Evolutionary conservation across 1,284 basidiomycete genomes (phyloP).

Genomic region (Tilletia caries): DNA sequence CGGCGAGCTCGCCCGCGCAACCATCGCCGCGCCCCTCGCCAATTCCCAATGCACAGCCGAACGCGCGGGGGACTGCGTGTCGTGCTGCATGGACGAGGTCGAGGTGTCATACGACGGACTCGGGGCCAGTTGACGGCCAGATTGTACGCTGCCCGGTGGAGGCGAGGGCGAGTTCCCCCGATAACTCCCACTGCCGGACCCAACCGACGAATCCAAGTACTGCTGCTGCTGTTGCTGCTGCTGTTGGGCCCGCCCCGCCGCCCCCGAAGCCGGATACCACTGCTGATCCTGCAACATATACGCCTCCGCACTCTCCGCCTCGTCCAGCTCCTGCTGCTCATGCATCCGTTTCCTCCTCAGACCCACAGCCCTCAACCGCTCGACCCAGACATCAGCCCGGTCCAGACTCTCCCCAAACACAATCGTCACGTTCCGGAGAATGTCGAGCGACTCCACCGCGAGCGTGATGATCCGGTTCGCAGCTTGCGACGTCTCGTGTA

Average conservation of each 20-base stretch:
- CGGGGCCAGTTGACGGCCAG: conserved; percentile 16
- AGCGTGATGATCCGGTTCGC: conserved; percentile 77
- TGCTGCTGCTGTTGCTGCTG: background rate
- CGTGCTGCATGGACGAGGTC: background rate
- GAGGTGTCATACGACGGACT: conserved; percentile 11
- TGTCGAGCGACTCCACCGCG: conserved; percentile 84
- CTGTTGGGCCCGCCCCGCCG: background rate
- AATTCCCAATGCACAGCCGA: conserved; percentile 16
- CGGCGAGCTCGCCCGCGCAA: conserved; percentile 15
- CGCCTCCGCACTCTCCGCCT: conserved; percentile 21
- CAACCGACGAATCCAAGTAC: conserved; percentile 30
- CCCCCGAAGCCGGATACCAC: background rate
- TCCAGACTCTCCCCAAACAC: conserved; percentile 84
- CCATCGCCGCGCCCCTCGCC: conserved; percentile 12
- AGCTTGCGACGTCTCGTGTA: conserved; percentile 57
- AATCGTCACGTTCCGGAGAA: conserved; percentile 78
- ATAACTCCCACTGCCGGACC: conserved; percentile 23
- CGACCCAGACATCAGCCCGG: conserved; percentile 74
- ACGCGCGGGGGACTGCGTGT: background rate
- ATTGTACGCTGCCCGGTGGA: conserved; percentile 14
- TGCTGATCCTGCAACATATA: conserved; percentile 1
- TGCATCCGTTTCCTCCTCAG: conserved; percentile 43
- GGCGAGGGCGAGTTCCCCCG: conserved; percentile 28
- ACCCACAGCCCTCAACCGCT: conserved; percentile 42
- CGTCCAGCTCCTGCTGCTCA: conserved; percentile 32